These are phyloP conservation scores for Babesia ovata DNA, from an alignment of 169 alveolate genomes.

Conservation along the genomic window DNA sequence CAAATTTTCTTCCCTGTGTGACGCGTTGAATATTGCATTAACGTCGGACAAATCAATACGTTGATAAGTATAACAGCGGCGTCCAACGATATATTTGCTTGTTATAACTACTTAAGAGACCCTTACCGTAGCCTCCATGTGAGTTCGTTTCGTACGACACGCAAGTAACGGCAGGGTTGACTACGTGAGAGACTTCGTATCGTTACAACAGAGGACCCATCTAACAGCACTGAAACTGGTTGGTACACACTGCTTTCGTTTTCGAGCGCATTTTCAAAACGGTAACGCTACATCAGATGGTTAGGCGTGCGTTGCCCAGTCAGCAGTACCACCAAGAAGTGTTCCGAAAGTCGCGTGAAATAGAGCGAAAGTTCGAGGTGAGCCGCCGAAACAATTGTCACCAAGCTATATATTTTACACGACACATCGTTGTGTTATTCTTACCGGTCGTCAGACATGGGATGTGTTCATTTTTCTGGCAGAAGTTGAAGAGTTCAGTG, in stretches of 20 bases:
- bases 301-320: conserved; percentile 38
- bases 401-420: not conserved
- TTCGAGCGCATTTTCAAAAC: not conserved
- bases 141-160: not conserved
- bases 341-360: conserved; percentile 19
- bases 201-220: conserved; percentile 25
- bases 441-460: not conserved
- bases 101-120: no score
- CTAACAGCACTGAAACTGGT: conserved; percentile 56
- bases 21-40: no score
- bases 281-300: conserved; percentile 14
- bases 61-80: no score
- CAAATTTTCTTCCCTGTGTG: no score
- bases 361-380: conserved; percentile 30
- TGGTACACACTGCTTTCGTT: not conserved
- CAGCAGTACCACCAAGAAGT: conserved; percentile 39
- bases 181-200: conserved; percentile 24
- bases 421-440: not conserved
- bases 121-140: not conserved
- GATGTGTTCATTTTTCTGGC: not conserved
- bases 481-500: conserved; percentile 14
- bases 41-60: no score
- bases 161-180: conserved; percentile 25
- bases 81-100: not conserved
- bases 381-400: not conserved